Evolutionary conservation across 2,329 filamentous ascomycete genomes (phyloP).

Genomic region (Fonsecaea multimorphosa): DNA sequence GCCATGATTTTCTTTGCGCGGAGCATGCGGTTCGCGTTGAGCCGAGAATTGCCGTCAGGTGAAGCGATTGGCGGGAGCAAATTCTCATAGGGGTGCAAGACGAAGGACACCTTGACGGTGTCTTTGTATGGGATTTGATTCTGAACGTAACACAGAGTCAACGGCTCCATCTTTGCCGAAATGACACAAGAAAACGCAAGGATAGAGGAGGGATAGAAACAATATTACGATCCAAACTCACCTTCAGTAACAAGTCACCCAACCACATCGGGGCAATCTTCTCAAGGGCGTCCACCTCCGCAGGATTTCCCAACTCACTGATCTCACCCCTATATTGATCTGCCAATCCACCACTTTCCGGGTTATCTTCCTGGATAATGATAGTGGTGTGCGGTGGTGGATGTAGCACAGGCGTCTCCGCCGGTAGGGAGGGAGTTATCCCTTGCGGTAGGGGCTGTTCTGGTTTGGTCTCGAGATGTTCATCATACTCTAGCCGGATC

Average conservation of each 20-base stretch:
- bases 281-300: conserved; percentile 82
- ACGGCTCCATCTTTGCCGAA: background rate
- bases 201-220: background rate
- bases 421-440: conserved; percentile 52
- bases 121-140: conserved; percentile 86
- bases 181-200: background rate
- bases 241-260: conserved; percentile 79
- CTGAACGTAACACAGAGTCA: conserved; percentile 46
- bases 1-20: conserved; percentile 91
- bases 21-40: conserved; percentile 97
- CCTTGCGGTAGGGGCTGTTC: conserved; percentile 47
- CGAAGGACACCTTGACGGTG: conserved; percentile 94
- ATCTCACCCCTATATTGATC: conserved; percentile 93
- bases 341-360: conserved; percentile 69
- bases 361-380: conserved; percentile 69
- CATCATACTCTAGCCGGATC: conserved; percentile 55
- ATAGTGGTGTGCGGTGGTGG: conserved; percentile 61
- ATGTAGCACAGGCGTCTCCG: conserved; percentile 53
- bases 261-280: conserved; percentile 89
- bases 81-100: conserved; percentile 81
- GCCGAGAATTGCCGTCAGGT: conserved; percentile 79
- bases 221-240: conserved; percentile 45
- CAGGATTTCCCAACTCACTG: conserved; percentile 66
- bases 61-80: conserved; percentile 75
- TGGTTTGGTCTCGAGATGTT: conserved; percentile 48